Evolutionary conservation across 1,139 yeast species (phyloP), one percentile per base, ranked within the genome.

Genomic region (Candida pseudoviswanathii): DNA sequence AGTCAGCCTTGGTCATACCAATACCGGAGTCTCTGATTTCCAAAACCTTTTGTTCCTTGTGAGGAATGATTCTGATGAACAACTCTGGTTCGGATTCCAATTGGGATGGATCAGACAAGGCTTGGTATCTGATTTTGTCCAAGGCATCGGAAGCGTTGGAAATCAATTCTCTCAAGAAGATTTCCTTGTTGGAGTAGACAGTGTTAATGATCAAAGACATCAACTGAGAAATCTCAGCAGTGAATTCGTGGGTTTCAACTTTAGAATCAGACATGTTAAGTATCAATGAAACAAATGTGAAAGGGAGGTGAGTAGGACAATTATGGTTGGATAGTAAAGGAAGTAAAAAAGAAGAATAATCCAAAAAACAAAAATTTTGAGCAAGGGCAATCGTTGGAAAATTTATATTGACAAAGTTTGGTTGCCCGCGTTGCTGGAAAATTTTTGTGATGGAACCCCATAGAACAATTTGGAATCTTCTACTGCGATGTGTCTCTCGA

Each of bases 171-270:
- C 99, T 92, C 71, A 95, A 82, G 86, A 95, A 95, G 68, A 95
- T 94, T 77, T 95, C 99, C 82, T 95, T 95, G 86, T 95, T 95
- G 52, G 99, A 94, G 79, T 95, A 95, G 68, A 95, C 99, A 53
- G 99, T 95, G 90, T 95, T 95, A 81, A 95, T 94, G 91, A 95
- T 91, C 84, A 94, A 86, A 74, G 97, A 89, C 98, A 95, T 89
- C 85, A 95, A 84, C 96, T 94, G 99, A 86, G 98, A 89, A 77
- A 94, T 95, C 91, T 94, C 99, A 84, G 99, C 99, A 75, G 96
- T 97, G 80, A 94, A 94, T 82, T 94, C 99, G 72, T 84, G 90
- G 54, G 95, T 86, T 81, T 88, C 95, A 67, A 82, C 74, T 68
- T 82, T 81, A 52, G 68, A 59, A 68, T 78, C 79, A 60, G 88